These are phyloP conservation scores for Cicer yamashitae DNA, from an alignment of 306 rosid genomes.

Conservation along the genomic window DNA sequence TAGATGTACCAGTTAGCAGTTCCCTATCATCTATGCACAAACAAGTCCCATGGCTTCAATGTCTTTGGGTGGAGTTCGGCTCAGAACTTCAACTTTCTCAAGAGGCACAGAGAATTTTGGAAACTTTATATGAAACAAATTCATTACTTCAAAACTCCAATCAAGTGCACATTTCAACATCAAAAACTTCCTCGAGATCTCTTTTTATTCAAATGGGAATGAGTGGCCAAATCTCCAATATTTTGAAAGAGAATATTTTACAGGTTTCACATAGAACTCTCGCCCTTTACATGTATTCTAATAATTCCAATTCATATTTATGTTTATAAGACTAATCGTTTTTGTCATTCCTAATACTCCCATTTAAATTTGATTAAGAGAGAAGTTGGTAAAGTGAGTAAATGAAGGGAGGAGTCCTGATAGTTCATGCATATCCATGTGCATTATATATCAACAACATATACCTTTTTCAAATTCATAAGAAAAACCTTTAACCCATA, in stretches of 20 bases:
- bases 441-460: too few species aligned
- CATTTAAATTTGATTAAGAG: too few species aligned
- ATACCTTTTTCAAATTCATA: too few species aligned
- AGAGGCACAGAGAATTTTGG: background rate
- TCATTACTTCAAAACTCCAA: background rate
- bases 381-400: too few species aligned
- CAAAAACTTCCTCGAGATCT: background rate
- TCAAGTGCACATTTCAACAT: background rate
- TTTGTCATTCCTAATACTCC: too few species aligned
- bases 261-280: constrained; percentile 7
- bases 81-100: background rate
- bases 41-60: background rate
- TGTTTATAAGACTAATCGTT: too few species aligned
- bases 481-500: too few species aligned
- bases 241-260: background rate
- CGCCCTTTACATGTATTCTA: background rate
- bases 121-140: background rate
- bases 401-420: too few species aligned
- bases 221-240: background rate
- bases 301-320: too few species aligned
- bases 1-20: background rate
- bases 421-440: too few species aligned
- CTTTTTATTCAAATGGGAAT: constrained; percentile 1
- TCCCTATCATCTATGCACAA: background rate
- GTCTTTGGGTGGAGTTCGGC: background rate